These are phyloP conservation scores for Kandelia obovata DNA, from an alignment of 345 rosid genomes.

Conservation along the genomic window DNA sequence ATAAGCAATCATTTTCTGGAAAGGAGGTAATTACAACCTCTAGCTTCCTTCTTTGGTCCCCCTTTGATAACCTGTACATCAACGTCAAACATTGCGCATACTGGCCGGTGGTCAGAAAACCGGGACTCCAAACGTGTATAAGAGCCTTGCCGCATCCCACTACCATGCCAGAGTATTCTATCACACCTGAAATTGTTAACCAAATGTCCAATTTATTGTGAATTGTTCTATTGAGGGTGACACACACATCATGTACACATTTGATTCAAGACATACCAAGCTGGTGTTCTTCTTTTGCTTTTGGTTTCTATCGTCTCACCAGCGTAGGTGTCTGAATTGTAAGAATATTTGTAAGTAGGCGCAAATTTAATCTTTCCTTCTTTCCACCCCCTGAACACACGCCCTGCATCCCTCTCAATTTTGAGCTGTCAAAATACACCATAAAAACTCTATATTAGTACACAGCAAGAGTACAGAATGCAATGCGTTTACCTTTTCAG, in stretches of 20 bases:
- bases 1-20: conserved; percentile 13
- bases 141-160: conserved; percentile 54
- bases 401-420: conserved; percentile 83
- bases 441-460: background rate
- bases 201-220: background rate
- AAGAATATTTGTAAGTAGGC: conserved; percentile 89
- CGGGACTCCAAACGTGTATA: conserved; percentile 63
- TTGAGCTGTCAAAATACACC: conserved; percentile 49
- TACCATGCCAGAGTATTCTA: conserved; percentile 81
- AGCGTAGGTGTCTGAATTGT: conserved; percentile 72
- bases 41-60: conserved; percentile 24
- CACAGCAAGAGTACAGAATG: background rate
- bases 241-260: background rate
- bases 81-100: conserved; percentile 56
- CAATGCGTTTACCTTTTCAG: no score
- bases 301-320: conserved; percentile 61
- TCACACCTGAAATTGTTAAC: conserved; percentile 65
- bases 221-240: background rate
- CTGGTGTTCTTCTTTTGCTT: conserved; percentile 89
- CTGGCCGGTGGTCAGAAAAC: conserved; percentile 93
- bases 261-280: conserved; percentile 52
- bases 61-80: conserved; percentile 46
- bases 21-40: conserved; percentile 28
- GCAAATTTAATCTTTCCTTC: conserved; percentile 86
- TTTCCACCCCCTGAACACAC: conserved; percentile 86